phyloP scores from a whole-genome alignment of 2,329 filamentous ascomycete species.

The Colletotrichum somersetense region DNA sequence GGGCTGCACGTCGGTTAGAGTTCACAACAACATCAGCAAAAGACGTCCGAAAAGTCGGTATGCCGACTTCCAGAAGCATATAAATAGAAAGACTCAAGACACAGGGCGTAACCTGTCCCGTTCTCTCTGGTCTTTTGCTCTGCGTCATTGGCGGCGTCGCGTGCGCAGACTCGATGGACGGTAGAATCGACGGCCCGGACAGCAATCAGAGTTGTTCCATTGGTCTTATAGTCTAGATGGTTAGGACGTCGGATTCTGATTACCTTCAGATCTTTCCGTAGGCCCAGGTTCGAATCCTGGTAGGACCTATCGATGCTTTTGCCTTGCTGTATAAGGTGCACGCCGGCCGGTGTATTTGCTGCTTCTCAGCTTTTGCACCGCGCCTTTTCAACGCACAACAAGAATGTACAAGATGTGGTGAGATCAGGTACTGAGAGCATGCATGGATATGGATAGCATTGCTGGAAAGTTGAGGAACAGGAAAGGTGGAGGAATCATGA shows the following conservation, averaged over 20 bases:
- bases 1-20: not conserved
- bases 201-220: not conserved
- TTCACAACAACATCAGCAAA: not conserved
- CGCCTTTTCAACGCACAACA: not conserved
- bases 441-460: too few relatives aligned
- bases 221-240: slow-evolving; percentile 39
- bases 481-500: not conserved
- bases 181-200: not conserved
- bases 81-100: not conserved
- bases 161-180: not conserved
- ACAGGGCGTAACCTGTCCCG: not conserved
- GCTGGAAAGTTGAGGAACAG: not conserved
- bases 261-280: slow-evolving; percentile 23
- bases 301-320: slow-evolving; percentile 31
- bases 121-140: not conserved
- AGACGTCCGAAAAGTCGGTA: not conserved
- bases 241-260: slow-evolving; percentile 41
- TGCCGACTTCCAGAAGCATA: not conserved
- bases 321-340: rapidly evolving
- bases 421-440: too few relatives aligned
- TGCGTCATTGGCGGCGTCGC: not conserved
- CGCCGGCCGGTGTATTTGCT: not conserved
- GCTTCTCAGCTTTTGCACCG: too few relatives aligned
- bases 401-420: not conserved
- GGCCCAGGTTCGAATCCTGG: slow-evolving; percentile 39